Percentiles rank a stretch among this genome's conserved stretches.
phyloP scores from a whole-genome alignment of 2,329 filamentous ascomycete species.

The Ciborinia camelliae region DNA sequence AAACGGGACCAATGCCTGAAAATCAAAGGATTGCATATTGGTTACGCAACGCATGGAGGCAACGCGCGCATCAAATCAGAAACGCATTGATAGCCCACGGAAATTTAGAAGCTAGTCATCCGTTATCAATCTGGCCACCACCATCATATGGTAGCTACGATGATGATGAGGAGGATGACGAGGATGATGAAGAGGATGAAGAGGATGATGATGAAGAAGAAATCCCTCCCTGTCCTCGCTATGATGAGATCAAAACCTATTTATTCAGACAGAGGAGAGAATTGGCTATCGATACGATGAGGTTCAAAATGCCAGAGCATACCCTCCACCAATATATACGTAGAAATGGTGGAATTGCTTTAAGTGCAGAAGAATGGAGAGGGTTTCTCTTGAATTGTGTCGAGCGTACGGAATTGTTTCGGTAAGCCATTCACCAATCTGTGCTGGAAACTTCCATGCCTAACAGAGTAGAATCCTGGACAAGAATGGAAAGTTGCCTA shows the following conservation, averaged over 20 bases:
- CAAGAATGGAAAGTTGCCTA: constrained; percentile 4
- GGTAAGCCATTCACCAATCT: neutral
- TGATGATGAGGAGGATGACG: neutral
- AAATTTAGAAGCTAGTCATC: neutral
- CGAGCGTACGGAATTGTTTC: neutral
- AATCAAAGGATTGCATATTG: neutral
- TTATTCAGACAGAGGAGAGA: neutral
- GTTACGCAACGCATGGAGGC: neutral
- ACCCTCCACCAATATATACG: constrained; percentile 5
- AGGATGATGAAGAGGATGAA: neutral
- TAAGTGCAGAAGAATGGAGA: constrained; percentile 15
- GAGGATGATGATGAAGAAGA: neutral
- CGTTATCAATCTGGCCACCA: neutral
- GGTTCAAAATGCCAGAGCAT: constrained; percentile 16
- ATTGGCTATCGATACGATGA: constrained; percentile 16
- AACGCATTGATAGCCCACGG: constrained; percentile 5
- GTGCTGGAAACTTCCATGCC: too few relatives aligned
- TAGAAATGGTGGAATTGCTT: constrained; percentile 2
- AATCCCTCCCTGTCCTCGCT: neutral
- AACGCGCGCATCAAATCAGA: neutral
- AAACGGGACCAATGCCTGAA: neutral
- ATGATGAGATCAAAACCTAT: constrained; percentile 10
- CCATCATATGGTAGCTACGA: neutral
- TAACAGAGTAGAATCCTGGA: neutral
- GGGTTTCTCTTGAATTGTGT: constrained; percentile 4